Percentiles rank a stretch among this genome's conserved stretches.
These are phyloP conservation scores for Geoglossum glabrum DNA, from an alignment of 495 filamentous ascomycete species.

Conservation along the genomic window DNA sequence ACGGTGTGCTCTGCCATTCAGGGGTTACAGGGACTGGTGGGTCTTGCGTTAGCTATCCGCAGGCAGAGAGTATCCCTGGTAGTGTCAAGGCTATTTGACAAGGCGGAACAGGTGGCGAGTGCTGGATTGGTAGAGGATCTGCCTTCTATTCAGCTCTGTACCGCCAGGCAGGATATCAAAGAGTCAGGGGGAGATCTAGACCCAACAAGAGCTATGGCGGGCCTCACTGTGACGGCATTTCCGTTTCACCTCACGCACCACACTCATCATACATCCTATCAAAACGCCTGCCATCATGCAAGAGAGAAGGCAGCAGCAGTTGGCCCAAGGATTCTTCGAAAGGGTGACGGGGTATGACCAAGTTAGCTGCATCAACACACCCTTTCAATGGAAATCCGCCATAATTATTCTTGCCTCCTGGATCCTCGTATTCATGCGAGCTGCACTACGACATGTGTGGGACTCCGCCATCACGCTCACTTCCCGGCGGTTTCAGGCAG, in stretches of 20 bases:
- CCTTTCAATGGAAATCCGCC: neutral
- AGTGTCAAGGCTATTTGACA: neutral
- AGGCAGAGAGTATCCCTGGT: neutral
- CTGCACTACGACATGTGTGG: neutral
- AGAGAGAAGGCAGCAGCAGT: neutral
- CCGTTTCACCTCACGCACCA: neutral
- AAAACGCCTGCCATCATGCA: neutral
- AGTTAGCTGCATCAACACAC: too few relatives aligned
- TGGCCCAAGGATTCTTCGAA: neutral
- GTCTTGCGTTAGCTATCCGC: neutral
- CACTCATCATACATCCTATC: neutral
- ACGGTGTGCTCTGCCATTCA: neutral
- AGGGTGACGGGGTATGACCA: too few relatives aligned
- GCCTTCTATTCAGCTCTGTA: neutral
- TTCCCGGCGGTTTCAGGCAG: neutral
- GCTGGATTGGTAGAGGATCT: neutral
- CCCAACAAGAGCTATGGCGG: neutral
- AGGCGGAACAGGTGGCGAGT: neutral
- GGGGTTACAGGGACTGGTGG: neutral
- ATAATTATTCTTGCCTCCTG: neutral
- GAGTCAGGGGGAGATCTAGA: neutral
- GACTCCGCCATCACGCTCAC: neutral
- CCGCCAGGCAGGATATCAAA: neutral
- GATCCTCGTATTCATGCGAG: neutral
- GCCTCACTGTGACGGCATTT: neutral